Base-by-base conservation (phyloP, 202 grass and related monocot genomes). In the Musa balbisiana region DNA sequence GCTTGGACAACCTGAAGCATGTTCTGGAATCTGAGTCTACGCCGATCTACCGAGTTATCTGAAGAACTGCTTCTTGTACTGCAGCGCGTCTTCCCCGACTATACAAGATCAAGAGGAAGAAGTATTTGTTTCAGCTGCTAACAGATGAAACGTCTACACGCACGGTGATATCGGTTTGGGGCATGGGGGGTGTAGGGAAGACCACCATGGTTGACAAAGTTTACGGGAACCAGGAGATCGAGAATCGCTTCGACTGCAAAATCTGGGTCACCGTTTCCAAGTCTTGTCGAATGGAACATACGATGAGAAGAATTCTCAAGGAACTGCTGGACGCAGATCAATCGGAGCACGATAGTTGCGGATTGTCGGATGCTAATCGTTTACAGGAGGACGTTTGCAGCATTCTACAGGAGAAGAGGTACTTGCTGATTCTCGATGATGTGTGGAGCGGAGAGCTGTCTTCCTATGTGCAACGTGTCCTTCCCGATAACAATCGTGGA, bases 381-480 rank as follows among this genome's bases (percentile, higher is more conserved):
- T 51, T 87, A 43, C 64, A 64, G 8, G 75, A 87, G 74, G 58
- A 23, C 49, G 49, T 85, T 10, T 74, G 85, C 21, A 72, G 54
- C 16, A 73, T 43, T 52, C 53, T 85, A 16, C 21, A 10, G 12
- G 17, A 66, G 20, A 89, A 67, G n/a, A 89, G 62, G n/a, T 83
- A 78, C 71, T 26, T 89, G 2, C 60, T 89, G 62, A 33, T 88
- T 21, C 51, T 85, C 49, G 83, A 85, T 73, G 80, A 89, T 79
- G 70, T 80, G 17, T 83, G 83, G 83, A 62, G 77, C 22, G 80
- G 20, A 74, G 71, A 84, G 27, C 68, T 9, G 17, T 84, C 62
- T 78, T 52, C 64, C 13, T 49, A 69, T 24, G 53, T 87, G 29
- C 53, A 70, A 10, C 0, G 1, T 69, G 59, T 73, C 69, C 67